phyloP scores from a whole-genome alignment of 306 rosid genomes.

The Carpinus viminea region DNA sequence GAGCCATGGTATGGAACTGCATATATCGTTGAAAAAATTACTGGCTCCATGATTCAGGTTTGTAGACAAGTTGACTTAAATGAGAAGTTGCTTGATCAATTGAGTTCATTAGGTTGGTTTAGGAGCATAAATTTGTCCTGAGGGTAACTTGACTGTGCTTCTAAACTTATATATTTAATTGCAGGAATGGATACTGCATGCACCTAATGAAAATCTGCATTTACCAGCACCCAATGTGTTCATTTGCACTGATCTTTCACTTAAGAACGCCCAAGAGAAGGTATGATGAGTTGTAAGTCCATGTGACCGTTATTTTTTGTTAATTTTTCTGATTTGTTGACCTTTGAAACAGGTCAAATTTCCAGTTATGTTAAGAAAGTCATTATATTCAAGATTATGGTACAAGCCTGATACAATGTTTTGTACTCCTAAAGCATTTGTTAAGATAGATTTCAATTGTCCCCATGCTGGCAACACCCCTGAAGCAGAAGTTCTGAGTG shows the following conservation, averaged over 20 bases:
- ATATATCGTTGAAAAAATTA: constrained; percentile 65
- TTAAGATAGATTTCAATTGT: constrained; percentile 77
- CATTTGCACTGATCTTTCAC: constrained; percentile 85
- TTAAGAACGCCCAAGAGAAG: constrained; percentile 58
- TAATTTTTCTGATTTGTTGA: constrained; percentile 27
- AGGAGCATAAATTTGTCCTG: constrained; percentile 12
- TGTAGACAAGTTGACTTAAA: constrained; percentile 31
- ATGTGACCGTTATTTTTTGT: constrained; percentile 8
- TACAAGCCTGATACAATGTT: constrained; percentile 85
- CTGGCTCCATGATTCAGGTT: constrained; percentile 66
- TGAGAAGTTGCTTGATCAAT: constrained; percentile 20
- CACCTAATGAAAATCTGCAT: constrained; percentile 71
- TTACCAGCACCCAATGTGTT: constrained; percentile 78
- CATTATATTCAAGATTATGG: constrained; percentile 76
- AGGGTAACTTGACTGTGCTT: constrained; percentile 23
- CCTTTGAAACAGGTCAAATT: constrained; percentile 59
- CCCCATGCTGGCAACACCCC: constrained; percentile 85
- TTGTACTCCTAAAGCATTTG: constrained; percentile 80
- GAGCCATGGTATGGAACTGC: constrained; percentile 98
- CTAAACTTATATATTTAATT: constrained; percentile 23
- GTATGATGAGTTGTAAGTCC: constrained; percentile 34
- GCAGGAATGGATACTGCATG: constrained; percentile 81
- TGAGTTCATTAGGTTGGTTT: constrained; percentile 19
- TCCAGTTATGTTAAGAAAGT: constrained; percentile 73
- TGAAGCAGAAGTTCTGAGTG: constrained; percentile 66